Evolutionary conservation across 1,284 basidiomycete genomes (phyloP), one percentile per base, ranked within the genome.

Genomic region (Trametes sp.): DNA sequence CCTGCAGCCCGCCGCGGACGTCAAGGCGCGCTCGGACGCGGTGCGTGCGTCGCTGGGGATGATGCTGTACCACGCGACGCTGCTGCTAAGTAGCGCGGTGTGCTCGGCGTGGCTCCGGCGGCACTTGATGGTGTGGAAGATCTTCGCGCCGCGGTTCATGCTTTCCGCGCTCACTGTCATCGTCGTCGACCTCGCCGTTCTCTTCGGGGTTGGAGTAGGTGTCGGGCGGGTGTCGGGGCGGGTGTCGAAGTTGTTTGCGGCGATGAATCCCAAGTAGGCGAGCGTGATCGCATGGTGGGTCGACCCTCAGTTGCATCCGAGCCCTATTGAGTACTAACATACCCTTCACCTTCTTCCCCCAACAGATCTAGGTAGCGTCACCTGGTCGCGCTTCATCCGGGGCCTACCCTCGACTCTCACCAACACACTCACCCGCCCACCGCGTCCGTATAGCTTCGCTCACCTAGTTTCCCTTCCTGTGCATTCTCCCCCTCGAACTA

Each of bases 81-180:
- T 98, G 31, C 77, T 94, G 0, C 74, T 97, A 7, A 87, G 91
- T 3, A 87, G 87, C 10, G 89, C 94, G 4, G 75, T 87, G 6
- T 90, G 89, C 62, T 89, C 95, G 0, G 90, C 92, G 3, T 85
- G 88, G 72, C 81, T 98, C 58, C 78, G 95, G 60, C 76, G 97
- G 44, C 98, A 99, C 76, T 77, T 99, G 68, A 98, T 99, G 96
- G 95, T 98, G 38, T 99, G 97, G 95, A 98, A 98, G 78, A 90
- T 98, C 6, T 99, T 98, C 74, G 96, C 96, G 31, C 98, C 98
- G 54, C 81, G 96, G 62, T 97, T 96, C 74, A 96, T 98, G 90
- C 75, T 87, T 16, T 90, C 86, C 0, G 92, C 84, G 0, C 73
- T 81, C 4, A 79, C 79, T 19, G 68, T 90, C 31, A 38, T 87